A percentile compares a stretch with the other conserved stretches of the same genome.
These are phyloP conservation scores for Wickerhamomyces alni DNA, from an alignment of 805 yeast genomes.

Conservation along the genomic window DNA sequence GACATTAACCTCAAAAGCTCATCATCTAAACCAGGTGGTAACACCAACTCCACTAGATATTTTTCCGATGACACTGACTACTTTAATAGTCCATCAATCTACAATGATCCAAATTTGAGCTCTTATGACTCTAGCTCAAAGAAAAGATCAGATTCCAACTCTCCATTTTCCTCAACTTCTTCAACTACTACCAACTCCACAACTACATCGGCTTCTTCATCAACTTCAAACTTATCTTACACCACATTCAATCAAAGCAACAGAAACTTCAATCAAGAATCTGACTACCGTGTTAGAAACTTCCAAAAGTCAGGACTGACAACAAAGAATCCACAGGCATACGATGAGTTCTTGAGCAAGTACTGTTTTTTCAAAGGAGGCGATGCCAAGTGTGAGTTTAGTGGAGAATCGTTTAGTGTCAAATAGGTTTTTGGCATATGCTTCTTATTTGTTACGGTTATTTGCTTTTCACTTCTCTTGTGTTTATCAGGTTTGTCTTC, in stretches of 20 bases:
- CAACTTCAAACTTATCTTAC: neutral
- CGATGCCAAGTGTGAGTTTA: conserved; percentile 4
- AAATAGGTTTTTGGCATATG: neutral
- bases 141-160: conserved; percentile 4
- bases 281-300: neutral
- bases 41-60: conserved; percentile 17
- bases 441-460: too few species aligned
- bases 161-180: conserved; percentile 7
- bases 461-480: too few species aligned
- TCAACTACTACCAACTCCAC: conserved; percentile 4
- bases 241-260: too few species aligned
- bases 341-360: conserved; percentile 21
- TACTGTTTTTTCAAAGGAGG: conserved; percentile 23
- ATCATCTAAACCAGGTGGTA: conserved; percentile 6
- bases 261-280: too few species aligned
- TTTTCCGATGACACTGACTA: conserved; percentile 24
- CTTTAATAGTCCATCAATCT: conserved; percentile 13
- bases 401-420: conserved; percentile 2
- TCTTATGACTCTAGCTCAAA: conserved; percentile 5
- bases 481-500: too few species aligned
- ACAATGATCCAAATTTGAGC: conserved; percentile 6
- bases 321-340: conserved; percentile 4
- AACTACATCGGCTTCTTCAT: neutral
- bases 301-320: neutral
- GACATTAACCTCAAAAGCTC: conserved; percentile 8